phyloP scores from a whole-genome alignment of 2,329 filamentous ascomycete genomes.

The Aureobasidium melanogenum region DNA sequence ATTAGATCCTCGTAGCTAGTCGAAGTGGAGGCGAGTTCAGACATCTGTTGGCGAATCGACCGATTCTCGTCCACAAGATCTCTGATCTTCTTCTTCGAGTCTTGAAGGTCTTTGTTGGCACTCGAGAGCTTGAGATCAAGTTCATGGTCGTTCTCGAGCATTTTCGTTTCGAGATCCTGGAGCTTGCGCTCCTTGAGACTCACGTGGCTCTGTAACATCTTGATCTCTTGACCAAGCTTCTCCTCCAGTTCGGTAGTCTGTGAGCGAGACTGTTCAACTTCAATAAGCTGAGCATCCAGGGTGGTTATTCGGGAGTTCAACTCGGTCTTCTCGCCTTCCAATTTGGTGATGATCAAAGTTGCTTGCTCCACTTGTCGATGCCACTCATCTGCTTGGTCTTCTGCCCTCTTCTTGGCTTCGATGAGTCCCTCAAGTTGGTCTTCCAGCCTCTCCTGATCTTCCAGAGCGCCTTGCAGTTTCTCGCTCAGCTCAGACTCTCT shows the following conservation, averaged over 20 bases:
- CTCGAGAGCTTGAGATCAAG: slow-evolving; percentile 73
- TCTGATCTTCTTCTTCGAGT: slow-evolving; percentile 63
- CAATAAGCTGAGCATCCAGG: slow-evolving; percentile 61
- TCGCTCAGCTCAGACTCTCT: slow-evolving; percentile 90
- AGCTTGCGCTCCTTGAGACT: slow-evolving; percentile 82
- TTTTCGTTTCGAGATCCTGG: slow-evolving; percentile 73
- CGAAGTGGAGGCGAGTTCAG: slow-evolving; percentile 80
- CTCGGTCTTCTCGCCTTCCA: slow-evolving; percentile 79
- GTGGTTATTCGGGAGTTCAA: slow-evolving; percentile 58
- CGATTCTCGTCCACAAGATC: slow-evolving; percentile 73
- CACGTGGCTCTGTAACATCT: slow-evolving; percentile 85
- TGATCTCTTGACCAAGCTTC: slow-evolving; percentile 70
- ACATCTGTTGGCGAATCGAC: slow-evolving; percentile 73
- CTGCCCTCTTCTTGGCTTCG: slow-evolving; percentile 78
- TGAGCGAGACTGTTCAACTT: slow-evolving; percentile 61
- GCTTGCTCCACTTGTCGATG: slow-evolving; percentile 85
- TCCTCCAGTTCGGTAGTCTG: slow-evolving; percentile 70
- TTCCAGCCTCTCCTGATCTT: slow-evolving; percentile 89
- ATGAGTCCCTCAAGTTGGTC: slow-evolving; percentile 86
- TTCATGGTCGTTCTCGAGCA: slow-evolving; percentile 81
- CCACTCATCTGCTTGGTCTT: slow-evolving; percentile 72
- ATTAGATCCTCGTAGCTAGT: slow-evolving; percentile 94
- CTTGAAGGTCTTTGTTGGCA: slow-evolving; percentile 70
- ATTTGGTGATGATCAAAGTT: slow-evolving; percentile 69
- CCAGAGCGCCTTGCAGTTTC: slow-evolving; percentile 81